Evolutionary conservation across 305 asterid species (phyloP).

Genomic region (Fraxinus platypoda): DNA sequence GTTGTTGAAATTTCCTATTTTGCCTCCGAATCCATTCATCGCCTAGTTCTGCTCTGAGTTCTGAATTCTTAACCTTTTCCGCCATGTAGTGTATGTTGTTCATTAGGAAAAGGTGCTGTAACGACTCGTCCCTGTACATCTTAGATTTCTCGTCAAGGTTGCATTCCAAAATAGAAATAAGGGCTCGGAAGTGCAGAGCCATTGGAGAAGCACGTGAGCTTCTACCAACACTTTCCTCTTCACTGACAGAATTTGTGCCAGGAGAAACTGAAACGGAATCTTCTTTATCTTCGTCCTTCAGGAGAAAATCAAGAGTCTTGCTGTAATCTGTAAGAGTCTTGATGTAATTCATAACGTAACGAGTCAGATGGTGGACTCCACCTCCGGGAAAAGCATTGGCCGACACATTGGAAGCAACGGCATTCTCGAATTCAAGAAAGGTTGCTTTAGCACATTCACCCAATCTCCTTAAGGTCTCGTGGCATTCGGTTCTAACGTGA

Average conservation of each 20-base stretch:
- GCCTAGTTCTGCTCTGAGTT: slow-evolving; percentile 61
- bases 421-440: slow-evolving; percentile 76
- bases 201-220: slow-evolving; percentile 41
- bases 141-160: slow-evolving; percentile 72
- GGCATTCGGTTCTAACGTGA: slow-evolving; percentile 56
- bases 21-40: slow-evolving; percentile 81
- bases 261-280: slow-evolving; percentile 43
- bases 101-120: slow-evolving; percentile 78
- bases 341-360: slow-evolving; percentile 88
- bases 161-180: slow-evolving; percentile 55
- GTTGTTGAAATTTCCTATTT: slow-evolving; percentile 82
- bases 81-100: slow-evolving; percentile 93
- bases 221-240: slow-evolving; percentile 38
- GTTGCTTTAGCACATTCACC: slow-evolving; percentile 76
- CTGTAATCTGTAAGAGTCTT: slow-evolving; percentile 65
- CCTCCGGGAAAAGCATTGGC: slow-evolving; percentile 68
- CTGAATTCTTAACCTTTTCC: slow-evolving; percentile 65
- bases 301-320: slow-evolving; percentile 60
- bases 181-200: slow-evolving; percentile 55
- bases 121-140: slow-evolving; percentile 80
- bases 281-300: slow-evolving; percentile 49
- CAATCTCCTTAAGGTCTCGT: slow-evolving; percentile 50
- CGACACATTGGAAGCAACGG: slow-evolving; percentile 64
- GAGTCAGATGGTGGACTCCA: slow-evolving; percentile 79
- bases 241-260: slow-evolving; percentile 47